Percentiles rank a stretch among this genome's conserved stretches.
phyloP scores from a whole-genome alignment of 1,284 basidiomycete species.

The Caloboletus inedulis region DNA sequence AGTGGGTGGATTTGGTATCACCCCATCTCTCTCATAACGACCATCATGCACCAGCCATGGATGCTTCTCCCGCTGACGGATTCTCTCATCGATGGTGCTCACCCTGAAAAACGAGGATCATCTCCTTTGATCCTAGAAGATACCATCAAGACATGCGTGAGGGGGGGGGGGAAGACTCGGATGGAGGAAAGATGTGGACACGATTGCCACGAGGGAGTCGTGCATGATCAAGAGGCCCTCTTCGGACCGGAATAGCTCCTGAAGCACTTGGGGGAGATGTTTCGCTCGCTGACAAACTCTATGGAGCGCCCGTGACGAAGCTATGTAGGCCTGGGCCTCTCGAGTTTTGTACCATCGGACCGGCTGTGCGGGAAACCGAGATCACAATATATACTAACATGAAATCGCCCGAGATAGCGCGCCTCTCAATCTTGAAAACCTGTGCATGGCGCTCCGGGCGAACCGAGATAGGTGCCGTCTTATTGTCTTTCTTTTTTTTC shows the following conservation, averaged over 20 bases:
- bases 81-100: neutral
- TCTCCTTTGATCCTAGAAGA: neutral
- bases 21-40: neutral
- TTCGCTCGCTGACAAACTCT: neutral
- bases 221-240: neutral
- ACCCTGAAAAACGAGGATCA: neutral
- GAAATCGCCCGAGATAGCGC: neutral
- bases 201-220: too few relatives aligned
- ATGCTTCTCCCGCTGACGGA: slow-evolving; percentile 4
- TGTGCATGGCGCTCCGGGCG: neutral
- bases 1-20: neutral
- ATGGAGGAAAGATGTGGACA: too few relatives aligned
- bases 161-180: too few relatives aligned
- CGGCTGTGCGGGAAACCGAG: neutral
- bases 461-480: neutral
- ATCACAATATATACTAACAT: neutral
- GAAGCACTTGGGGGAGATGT: neutral
- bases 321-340: too few relatives aligned
- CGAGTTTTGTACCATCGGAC: neutral
- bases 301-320: neutral
- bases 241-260: too few relatives aligned
- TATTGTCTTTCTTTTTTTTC: slow-evolving; percentile 11
- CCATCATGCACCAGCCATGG: slow-evolving; percentile 2
- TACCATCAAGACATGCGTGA: neutral
- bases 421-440: neutral